Evolutionary conservation across 169 alveolate genomes (phyloP).

Genomic region (Theileria annulata): DNA sequence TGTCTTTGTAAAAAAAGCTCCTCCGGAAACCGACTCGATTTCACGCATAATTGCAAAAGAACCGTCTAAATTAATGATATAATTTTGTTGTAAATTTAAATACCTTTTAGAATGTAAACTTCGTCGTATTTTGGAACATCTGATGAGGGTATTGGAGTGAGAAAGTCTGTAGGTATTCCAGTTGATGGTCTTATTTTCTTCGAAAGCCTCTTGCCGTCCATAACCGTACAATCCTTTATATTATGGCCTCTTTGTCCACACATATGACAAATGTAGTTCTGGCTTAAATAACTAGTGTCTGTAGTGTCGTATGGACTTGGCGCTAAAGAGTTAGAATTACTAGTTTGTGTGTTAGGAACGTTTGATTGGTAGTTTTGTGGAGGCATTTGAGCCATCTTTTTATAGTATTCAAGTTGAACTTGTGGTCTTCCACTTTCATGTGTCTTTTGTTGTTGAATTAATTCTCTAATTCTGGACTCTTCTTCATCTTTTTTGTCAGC

Average conservation of each 20-base stretch:
- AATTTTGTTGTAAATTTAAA: neutral
- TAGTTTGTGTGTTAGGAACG: neutral
- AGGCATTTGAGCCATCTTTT: neutral
- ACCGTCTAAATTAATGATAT: constrained; percentile 69
- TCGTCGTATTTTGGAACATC: constrained; percentile 80
- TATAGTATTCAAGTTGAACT: neutral
- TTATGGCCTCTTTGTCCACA: constrained; percentile 86
- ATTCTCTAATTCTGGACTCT: constrained; percentile 35
- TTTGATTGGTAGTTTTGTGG: neutral
- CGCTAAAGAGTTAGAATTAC: neutral
- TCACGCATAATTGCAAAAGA: constrained; percentile 83
- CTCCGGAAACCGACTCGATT: constrained; percentile 81
- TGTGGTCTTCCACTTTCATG: constrained; percentile 31
- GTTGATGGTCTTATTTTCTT: constrained; percentile 84
- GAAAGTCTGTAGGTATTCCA: constrained; percentile 84
- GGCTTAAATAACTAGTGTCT: neutral
- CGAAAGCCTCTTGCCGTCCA: constrained; percentile 73
- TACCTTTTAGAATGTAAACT: constrained; percentile 71
- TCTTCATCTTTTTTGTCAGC: constrained; percentile 36
- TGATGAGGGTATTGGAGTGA: constrained; percentile 73
- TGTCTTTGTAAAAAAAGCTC: constrained; percentile 82
- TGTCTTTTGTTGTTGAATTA: constrained; percentile 47
- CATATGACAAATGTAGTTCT: constrained; percentile 82
- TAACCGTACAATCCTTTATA: constrained; percentile 76
- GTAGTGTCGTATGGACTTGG: neutral